phyloP scores from a whole-genome alignment of 305 asterid species.

The Rubia peregrina region DNA sequence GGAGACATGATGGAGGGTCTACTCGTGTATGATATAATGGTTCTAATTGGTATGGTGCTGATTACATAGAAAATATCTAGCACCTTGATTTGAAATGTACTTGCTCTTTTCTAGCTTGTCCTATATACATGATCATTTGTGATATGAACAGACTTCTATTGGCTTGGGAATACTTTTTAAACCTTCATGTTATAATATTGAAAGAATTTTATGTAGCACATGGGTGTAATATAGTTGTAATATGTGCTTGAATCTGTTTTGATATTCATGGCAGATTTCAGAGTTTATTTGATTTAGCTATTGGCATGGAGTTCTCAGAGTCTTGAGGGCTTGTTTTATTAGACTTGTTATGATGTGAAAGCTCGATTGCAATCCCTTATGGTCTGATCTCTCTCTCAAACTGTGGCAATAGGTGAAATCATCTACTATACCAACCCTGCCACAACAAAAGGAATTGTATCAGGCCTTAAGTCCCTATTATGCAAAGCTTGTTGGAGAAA shows the following conservation, averaged over 20 bases:
- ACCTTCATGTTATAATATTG: background rate
- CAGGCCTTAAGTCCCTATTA: constrained; percentile 67
- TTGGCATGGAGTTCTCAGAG: background rate
- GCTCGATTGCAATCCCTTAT: background rate
- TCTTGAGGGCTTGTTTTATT: background rate
- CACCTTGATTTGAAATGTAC: background rate
- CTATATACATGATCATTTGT: background rate
- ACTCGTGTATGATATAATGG: background rate
- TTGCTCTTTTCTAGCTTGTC: background rate
- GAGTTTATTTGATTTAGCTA: background rate
- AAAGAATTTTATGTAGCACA: background rate
- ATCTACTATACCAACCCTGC: constrained; percentile 73
- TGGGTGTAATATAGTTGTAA: background rate
- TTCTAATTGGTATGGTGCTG: background rate
- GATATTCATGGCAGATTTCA: background rate
- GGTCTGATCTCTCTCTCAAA: constrained; percentile 14
- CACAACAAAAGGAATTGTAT: constrained; percentile 69
- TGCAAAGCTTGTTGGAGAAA: constrained; percentile 88
- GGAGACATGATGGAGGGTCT: background rate
- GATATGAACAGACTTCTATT: background rate
- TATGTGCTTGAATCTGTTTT: background rate
- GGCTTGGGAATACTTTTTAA: background rate
- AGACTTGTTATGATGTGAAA: background rate
- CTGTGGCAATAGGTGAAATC: constrained; percentile 63
- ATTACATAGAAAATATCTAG: background rate